Conservation (phyloP, 768 basidiomycete genomes). For the Podaxis sp. region DNA sequence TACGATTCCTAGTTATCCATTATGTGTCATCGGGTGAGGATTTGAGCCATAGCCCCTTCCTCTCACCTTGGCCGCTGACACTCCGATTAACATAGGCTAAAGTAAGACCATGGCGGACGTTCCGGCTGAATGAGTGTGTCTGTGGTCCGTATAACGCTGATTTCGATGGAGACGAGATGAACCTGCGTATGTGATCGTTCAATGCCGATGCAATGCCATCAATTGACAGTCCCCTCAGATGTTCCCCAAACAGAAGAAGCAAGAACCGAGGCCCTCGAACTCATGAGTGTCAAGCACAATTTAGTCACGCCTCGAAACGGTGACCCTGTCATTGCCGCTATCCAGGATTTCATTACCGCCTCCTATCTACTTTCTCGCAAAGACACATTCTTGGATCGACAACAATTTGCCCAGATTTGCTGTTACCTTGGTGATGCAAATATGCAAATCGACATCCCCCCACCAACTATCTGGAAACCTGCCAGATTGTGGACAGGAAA, state of each 20-base stretch:
- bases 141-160: slow-evolving; percentile 99
- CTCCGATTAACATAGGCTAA: slow-evolving; percentile 49
- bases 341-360: slow-evolving; percentile 99
- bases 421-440: slow-evolving; percentile 91
- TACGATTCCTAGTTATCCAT: slow-evolving; percentile 70
- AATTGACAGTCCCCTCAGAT: slow-evolving; percentile 42
- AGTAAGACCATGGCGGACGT: slow-evolving; percentile 95
- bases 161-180: slow-evolving; percentile 99
- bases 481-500: slow-evolving; percentile 95
- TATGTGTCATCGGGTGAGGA: slow-evolving; percentile 90
- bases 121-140: slow-evolving; percentile 97
- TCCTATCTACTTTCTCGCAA: slow-evolving; percentile 92
- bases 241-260: slow-evolving; percentile 99
- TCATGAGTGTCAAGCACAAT: slow-evolving; percentile 97
- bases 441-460: slow-evolving; percentile 91
- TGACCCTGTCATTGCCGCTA: slow-evolving; percentile 98
- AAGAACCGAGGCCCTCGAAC: slow-evolving; percentile 90
- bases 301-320: slow-evolving; percentile 97
- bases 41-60: neutral
- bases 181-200: slow-evolving; percentile 66
- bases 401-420: slow-evolving; percentile 95
- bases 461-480: slow-evolving; percentile 93
- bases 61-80: neutral
- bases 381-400: slow-evolving; percentile 90
- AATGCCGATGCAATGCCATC: neutral